phyloP scores from a whole-genome alignment of 192 early-diverging fungal species.

The Coemansia guatemalensis region DNA sequence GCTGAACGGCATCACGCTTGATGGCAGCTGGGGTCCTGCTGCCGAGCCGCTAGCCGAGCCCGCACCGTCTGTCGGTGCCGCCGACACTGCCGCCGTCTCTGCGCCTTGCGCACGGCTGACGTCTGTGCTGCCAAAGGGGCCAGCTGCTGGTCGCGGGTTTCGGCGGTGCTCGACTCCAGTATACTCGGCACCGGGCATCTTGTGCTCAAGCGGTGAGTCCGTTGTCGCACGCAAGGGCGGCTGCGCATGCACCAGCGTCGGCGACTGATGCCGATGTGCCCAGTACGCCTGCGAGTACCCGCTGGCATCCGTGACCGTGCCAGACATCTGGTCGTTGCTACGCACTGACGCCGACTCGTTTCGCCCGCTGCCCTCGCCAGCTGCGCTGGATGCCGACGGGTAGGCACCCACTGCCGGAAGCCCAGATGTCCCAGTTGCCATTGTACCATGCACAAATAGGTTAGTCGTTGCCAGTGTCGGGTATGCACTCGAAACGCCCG shows the following conservation, averaged over 20 bases:
- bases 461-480: slow-evolving; percentile 1
- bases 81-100: slow-evolving; percentile 8
- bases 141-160: slow-evolving; percentile 5
- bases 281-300: slow-evolving; percentile 40
- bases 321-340: slow-evolving; percentile 48
- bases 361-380: slow-evolving; percentile 16
- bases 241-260: slow-evolving; percentile 25
- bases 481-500: slow-evolving; percentile 2
- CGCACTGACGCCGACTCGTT: slow-evolving; percentile 32
- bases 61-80: background rate
- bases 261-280: slow-evolving; percentile 24
- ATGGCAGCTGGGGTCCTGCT: slow-evolving; percentile 3
- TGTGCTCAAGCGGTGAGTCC: slow-evolving; percentile 36
- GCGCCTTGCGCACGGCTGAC: slow-evolving; percentile 7
- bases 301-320: slow-evolving; percentile 40
- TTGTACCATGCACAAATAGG: slow-evolving; percentile 9
- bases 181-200: slow-evolving; percentile 1
- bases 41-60: background rate
- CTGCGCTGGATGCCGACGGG: slow-evolving; percentile 10
- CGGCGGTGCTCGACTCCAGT: slow-evolving; percentile 8
- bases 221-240: slow-evolving; percentile 16
- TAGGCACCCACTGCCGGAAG: slow-evolving; percentile 16
- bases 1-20: slow-evolving; percentile 7
- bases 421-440: slow-evolving; percentile 7
- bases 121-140: slow-evolving; percentile 3